phyloP scores from a whole-genome alignment of 2,329 filamentous ascomycete genomes.

The Trichoderma citrinoviride region DNA sequence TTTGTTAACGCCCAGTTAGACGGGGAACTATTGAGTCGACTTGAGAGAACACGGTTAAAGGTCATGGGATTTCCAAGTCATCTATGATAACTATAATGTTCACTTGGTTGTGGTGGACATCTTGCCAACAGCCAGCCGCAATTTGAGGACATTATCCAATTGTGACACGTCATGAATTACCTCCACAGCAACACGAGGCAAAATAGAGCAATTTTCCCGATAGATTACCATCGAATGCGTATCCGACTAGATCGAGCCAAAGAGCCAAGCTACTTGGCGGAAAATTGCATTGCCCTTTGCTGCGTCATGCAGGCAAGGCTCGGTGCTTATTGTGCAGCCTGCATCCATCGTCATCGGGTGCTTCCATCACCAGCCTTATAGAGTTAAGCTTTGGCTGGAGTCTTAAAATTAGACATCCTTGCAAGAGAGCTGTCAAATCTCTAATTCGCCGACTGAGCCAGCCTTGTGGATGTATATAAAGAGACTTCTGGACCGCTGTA shows the following conservation, averaged over 20 bases:
- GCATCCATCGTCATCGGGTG: background rate
- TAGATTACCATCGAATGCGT: background rate
- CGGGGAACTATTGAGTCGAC: too few relatives aligned
- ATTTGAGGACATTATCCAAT: background rate
- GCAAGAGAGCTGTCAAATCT: background rate
- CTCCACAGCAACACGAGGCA: background rate
- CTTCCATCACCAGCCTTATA: constrained; percentile 7
- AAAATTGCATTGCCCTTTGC: background rate
- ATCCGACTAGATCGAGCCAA: background rate
- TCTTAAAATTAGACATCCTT: background rate
- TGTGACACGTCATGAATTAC: background rate
- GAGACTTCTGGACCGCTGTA: background rate
- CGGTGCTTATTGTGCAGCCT: background rate
- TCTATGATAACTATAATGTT: background rate
- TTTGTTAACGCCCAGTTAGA: background rate
- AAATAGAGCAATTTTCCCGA: background rate
- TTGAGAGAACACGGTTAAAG: background rate
- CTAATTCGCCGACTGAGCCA: background rate
- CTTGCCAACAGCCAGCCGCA: too few relatives aligned
- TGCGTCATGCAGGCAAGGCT: background rate
- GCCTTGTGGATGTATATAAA: background rate
- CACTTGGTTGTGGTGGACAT: too few relatives aligned
- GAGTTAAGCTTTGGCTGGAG: background rate
- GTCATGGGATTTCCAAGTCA: too few relatives aligned
- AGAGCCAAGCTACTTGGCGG: background rate